Evolutionary conservation across 2,329 filamentous ascomycete species (phyloP).

Genomic region (Stagonosporopsis vannaccii): DNA sequence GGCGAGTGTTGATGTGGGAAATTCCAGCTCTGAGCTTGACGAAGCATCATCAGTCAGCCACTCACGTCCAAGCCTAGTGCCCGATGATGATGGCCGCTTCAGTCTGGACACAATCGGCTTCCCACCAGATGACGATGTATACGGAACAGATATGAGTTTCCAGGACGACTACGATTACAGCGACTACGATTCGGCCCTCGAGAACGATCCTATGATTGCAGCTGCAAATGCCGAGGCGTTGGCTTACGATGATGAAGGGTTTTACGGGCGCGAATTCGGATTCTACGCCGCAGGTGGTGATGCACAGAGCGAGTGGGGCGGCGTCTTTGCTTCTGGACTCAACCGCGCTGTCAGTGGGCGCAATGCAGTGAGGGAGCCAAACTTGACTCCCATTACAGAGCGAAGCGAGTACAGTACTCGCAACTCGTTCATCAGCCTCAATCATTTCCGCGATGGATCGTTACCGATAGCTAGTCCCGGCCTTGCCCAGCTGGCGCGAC

Average conservation of each 20-base stretch:
- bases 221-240: conserved; percentile 94
- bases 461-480: conserved; percentile 66
- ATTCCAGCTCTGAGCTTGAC: conserved; percentile 41
- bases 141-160: conserved; percentile 49
- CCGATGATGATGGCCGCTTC: conserved; percentile 59
- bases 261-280: conserved; percentile 95
- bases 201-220: conserved; percentile 88
- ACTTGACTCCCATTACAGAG: conserved; percentile 94
- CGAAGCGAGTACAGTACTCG: conserved; percentile 94
- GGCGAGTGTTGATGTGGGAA: conserved; percentile 53
- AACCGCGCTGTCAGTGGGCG: conserved; percentile 74
- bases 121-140: conserved; percentile 43
- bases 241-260: conserved; percentile 89
- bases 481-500: conserved; percentile 74
- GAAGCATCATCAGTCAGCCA: conserved; percentile 43
- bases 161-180: conserved; percentile 66
- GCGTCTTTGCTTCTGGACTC: conserved; percentile 80
- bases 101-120: conserved; percentile 55
- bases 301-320: conserved; percentile 76
- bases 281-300: conserved; percentile 77
- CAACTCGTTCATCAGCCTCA: conserved; percentile 84
- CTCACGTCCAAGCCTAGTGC: conserved; percentile 55
- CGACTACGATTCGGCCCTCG: conserved; percentile 51
- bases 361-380: conserved; percentile 75
- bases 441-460: conserved; percentile 59